A percentile compares a stretch with the other conserved stretches of the same genome.
These are phyloP conservation scores for Fusarium pilosicola DNA, from an alignment of 2,329 filamentous ascomycete species.

Conservation along the genomic window DNA sequence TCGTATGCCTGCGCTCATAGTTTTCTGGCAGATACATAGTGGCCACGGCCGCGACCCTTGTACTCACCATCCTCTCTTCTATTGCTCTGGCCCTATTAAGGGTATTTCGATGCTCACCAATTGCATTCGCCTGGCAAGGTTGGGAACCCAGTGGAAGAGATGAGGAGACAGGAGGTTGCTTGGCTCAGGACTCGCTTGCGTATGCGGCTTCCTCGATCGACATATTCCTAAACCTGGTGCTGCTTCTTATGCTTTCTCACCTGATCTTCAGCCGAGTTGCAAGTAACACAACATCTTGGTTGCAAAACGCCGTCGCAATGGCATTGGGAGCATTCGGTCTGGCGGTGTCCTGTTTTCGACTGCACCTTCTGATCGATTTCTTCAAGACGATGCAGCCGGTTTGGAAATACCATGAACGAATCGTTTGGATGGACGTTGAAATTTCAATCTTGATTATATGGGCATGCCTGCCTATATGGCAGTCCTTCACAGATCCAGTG, in stretches of 20 bases:
- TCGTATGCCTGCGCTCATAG: conserved; percentile 53
- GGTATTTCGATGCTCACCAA: conserved; percentile 54
- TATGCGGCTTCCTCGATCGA: conserved; percentile 58
- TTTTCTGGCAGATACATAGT: conserved; percentile 47
- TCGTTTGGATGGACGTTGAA: conserved; percentile 58
- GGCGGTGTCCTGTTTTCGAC: conserved; percentile 49
- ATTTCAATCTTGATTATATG: conserved; percentile 55
- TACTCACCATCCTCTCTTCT: conserved; percentile 49
- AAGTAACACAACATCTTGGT: conserved; percentile 55
- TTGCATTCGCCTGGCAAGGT: conserved; percentile 49
- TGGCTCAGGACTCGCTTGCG: conserved; percentile 46
- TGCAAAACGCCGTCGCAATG: conserved; percentile 56
- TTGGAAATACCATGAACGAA: conserved; percentile 53
- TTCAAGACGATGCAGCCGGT: conserved; percentile 51
- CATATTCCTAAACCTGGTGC: conserved; percentile 57
- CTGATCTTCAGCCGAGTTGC: conserved; percentile 52
- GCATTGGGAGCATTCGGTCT: conserved; percentile 55
- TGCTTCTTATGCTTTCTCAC: conserved; percentile 56
- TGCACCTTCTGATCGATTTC: conserved; percentile 47
- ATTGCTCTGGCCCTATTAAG: conserved; percentile 50
- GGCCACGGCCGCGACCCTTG: conserved; percentile 48
- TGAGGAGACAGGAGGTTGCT: conserved; percentile 22
- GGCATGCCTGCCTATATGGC: conserved; percentile 53
- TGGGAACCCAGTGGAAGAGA: conserved; percentile 28
- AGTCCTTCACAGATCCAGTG: conserved; percentile 10